Conservation (phyloP, 352 stramenopile genomes). For the Phytophthora kernoviae region DNA sequence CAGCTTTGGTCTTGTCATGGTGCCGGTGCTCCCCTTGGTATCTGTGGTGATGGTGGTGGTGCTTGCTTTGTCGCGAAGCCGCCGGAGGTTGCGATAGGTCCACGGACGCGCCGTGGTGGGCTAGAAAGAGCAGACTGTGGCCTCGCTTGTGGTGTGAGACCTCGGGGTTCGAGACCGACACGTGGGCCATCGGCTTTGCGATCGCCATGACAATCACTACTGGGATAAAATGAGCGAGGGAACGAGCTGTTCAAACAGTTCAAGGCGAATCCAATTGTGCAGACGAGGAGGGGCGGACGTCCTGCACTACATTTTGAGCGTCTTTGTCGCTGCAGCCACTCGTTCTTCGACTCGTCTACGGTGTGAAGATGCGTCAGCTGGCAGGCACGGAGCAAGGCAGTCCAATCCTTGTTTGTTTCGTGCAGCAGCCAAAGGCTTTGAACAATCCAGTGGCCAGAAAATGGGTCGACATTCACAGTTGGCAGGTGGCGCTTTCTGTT, state of each 20-base stretch:
- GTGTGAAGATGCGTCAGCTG: constrained; percentile 8
- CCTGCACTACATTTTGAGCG: constrained; percentile 4
- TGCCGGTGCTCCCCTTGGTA: constrained; percentile 4
- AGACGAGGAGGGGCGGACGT: constrained; percentile 29
- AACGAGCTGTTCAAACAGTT: constrained; percentile 3
- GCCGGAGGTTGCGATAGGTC: constrained; percentile 16
- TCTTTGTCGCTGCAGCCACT: constrained; percentile 27
- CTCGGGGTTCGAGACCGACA: constrained; percentile 8
- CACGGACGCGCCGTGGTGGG: constrained; percentile 36
- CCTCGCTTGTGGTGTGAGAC: constrained; percentile 22
- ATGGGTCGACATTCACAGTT: constrained; percentile 11
- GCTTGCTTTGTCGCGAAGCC: constrained; percentile 8
- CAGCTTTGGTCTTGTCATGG: constrained; percentile 12
- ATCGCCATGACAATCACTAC: constrained; percentile 20
- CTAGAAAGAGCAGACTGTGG: constrained; percentile 35
- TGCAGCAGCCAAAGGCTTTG: background rate
- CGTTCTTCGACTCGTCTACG: constrained; percentile 35
- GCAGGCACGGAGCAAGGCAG: constrained; percentile 6
- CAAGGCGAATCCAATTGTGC: constrained; percentile 16
- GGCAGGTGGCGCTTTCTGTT: constrained; percentile 13
- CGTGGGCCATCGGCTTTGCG: constrained; percentile 15
- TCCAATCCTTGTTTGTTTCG: constrained; percentile 11
- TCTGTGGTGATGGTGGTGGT: constrained; percentile 17
- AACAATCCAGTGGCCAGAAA: constrained; percentile 23
- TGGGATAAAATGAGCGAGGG: constrained; percentile 13